These are phyloP conservation scores for Mycena crocata DNA, from an alignment of 768 basidiomycete species.

Conservation along the genomic window DNA sequence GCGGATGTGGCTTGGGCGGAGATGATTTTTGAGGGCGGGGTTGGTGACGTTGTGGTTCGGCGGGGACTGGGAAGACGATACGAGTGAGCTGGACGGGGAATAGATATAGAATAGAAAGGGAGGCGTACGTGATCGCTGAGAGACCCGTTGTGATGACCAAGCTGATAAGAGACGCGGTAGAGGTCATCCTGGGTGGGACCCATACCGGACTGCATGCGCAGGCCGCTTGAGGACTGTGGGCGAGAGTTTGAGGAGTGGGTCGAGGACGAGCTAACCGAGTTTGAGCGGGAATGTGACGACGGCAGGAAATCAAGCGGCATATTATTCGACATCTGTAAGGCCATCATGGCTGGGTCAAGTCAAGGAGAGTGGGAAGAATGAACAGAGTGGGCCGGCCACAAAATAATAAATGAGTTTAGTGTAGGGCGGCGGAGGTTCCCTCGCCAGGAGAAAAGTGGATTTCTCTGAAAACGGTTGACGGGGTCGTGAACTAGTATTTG, in stretches of 20 bases:
- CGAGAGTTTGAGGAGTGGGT: conserved; percentile 79
- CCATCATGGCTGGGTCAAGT: conserved; percentile 63
- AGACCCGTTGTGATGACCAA: conserved; percentile 57
- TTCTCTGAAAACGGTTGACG: no score
- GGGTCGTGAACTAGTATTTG: no score
- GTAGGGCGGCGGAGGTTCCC: conserved; percentile 19
- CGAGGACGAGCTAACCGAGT: conserved; percentile 81
- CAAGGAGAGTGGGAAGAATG: conserved; percentile 4
- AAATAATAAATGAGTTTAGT: conserved; percentile 30
- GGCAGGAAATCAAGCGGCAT: conserved; percentile 81
- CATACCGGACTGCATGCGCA: conserved; percentile 61
- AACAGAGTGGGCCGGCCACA: conserved; percentile 31
- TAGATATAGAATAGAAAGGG: conserved; percentile 27
- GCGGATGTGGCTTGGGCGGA: conserved; percentile 81
- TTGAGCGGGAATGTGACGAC: conserved; percentile 78
- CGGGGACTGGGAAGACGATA: conserved; percentile 63
- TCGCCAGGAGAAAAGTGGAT: conserved; percentile 16
- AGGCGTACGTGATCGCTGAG: conserved; percentile 58
- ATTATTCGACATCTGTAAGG: conserved; percentile 75
- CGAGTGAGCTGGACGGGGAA: conserved; percentile 37
- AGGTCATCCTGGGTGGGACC: conserved; percentile 73
- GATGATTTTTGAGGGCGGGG: conserved; percentile 81
- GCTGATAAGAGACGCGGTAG: conserved; percentile 74
- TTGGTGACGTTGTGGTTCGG: conserved; percentile 82
- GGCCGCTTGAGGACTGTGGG: conserved; percentile 82